Evolutionary conservation across 257 asterid genomes (phyloP).

Genomic region (Jasminum sambac): DNA sequence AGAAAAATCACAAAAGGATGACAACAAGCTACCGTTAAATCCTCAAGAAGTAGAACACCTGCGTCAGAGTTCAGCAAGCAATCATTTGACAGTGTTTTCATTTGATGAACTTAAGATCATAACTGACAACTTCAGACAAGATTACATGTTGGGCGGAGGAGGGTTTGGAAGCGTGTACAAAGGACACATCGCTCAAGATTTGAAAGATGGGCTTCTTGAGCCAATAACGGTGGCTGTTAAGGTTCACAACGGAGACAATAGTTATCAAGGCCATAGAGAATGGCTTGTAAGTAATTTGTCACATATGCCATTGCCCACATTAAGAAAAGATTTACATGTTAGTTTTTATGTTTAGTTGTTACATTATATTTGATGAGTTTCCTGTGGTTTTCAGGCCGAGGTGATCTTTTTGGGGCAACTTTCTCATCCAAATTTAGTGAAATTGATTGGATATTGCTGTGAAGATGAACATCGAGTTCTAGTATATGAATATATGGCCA

Average conservation of each 20-base stretch:
- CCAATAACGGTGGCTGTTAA: constrained; percentile 76
- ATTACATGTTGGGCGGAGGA: constrained; percentile 89
- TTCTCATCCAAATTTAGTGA: constrained; percentile 80
- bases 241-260: constrained; percentile 91
- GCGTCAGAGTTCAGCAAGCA: constrained; percentile 60
- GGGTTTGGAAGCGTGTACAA: constrained; percentile 94
- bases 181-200: constrained; percentile 60
- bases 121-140: constrained; percentile 84
- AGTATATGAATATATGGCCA: constrained; percentile 69
- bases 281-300: constrained; percentile 84
- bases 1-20: constrained; percentile 39
- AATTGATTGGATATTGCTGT: constrained; percentile 76
- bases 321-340: not conserved
- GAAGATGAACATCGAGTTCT: constrained; percentile 73
- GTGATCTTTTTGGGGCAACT: constrained; percentile 81
- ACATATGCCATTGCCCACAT: not conserved
- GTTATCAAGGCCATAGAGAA: constrained; percentile 92
- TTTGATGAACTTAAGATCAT: constrained; percentile 63
- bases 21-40: constrained; percentile 65
- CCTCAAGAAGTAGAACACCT: constrained; percentile 92
- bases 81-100: constrained; percentile 67
- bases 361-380: constrained; percentile 3
- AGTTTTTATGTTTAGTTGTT: not conserved
- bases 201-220: constrained; percentile 39
- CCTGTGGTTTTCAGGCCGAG: constrained; percentile 56